Percentiles rank a stretch among this genome's conserved stretches.
phyloP scores from a whole-genome alignment of 2,329 filamentous ascomycete species.

The Cucurbitaria berberidis region DNA sequence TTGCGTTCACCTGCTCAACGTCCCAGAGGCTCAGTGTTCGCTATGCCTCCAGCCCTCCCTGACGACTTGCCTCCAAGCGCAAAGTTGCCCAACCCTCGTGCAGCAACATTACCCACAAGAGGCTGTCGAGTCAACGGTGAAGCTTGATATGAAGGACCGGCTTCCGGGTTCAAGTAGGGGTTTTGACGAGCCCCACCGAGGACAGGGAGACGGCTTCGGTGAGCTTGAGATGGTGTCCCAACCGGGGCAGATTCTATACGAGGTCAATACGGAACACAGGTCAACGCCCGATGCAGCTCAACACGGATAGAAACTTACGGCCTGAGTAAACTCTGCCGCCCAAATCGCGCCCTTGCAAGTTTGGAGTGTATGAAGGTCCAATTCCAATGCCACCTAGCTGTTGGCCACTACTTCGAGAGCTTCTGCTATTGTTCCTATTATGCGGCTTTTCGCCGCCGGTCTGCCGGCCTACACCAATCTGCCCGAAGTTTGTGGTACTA shows the following conservation, averaged over 20 bases:
- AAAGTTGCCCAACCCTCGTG: slow-evolving; percentile 31
- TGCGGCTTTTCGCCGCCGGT: slow-evolving; percentile 18
- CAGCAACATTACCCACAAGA: slow-evolving; percentile 26
- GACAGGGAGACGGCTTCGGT: slow-evolving; percentile 38
- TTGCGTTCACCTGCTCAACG: slow-evolving; percentile 4
- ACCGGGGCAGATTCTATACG: slow-evolving; percentile 29
- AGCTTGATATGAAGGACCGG: slow-evolving; percentile 31
- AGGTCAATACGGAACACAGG: slow-evolving; percentile 4
- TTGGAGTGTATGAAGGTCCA: slow-evolving; percentile 25
- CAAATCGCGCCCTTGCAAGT: slow-evolving; percentile 26
- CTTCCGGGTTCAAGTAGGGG: slow-evolving; percentile 21
- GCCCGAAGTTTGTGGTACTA: slow-evolving; percentile 30
- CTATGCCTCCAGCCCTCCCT: slow-evolving; percentile 25
- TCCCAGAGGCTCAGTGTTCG: slow-evolving; percentile 16
- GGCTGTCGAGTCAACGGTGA: slow-evolving; percentile 44
- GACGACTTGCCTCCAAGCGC: slow-evolving; percentile 40
- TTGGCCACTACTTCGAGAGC: slow-evolving; percentile 33
- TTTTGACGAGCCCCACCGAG: slow-evolving; percentile 36
- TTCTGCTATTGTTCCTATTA: slow-evolving; percentile 29
- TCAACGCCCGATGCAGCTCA: background rate
- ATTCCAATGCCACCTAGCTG: slow-evolving; percentile 27
- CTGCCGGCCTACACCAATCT: slow-evolving; percentile 23
- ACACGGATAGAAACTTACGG: slow-evolving; percentile 27
- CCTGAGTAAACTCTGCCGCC: slow-evolving; percentile 19
- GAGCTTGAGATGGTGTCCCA: slow-evolving; percentile 37